phyloP scores from a whole-genome alignment of 805 yeast species.

The Sugiyamaella chiloensis region DNA sequence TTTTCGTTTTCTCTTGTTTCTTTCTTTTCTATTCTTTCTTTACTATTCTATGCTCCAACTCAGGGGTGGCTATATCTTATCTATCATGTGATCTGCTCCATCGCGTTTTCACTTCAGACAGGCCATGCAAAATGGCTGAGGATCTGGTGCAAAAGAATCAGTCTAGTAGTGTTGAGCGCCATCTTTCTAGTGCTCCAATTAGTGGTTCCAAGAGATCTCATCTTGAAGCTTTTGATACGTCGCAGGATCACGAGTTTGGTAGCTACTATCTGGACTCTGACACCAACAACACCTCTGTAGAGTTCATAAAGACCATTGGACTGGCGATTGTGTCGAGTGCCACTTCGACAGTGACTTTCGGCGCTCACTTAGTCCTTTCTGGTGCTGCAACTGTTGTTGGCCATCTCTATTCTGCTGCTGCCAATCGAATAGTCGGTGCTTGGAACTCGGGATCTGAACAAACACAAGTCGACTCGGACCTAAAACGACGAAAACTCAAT shows the following conservation, averaged over 20 bases:
- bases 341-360: not conserved
- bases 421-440: not conserved
- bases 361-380: not conserved
- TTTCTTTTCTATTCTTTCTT: not conserved
- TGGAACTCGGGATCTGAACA: not conserved
- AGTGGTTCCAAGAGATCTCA: not conserved
- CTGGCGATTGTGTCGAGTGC: not conserved
- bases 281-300: not conserved
- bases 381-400: not conserved
- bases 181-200: not conserved
- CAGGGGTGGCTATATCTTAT: too few relatives aligned
- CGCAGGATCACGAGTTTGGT: not conserved
- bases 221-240: not conserved
- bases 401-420: not conserved
- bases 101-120: not conserved
- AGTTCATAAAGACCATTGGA: not conserved
- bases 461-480: not conserved
- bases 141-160: not conserved
- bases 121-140: slow-evolving; percentile 6
- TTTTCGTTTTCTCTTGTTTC: not conserved
- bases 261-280: slow-evolving; percentile 3
- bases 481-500: not conserved
- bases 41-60: too few relatives aligned
- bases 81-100: too few relatives aligned
- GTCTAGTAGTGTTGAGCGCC: not conserved